Evolutionary conservation across 2,329 filamentous ascomycete genomes (phyloP).

Genomic region (Arthrobotrys iridis): DNA sequence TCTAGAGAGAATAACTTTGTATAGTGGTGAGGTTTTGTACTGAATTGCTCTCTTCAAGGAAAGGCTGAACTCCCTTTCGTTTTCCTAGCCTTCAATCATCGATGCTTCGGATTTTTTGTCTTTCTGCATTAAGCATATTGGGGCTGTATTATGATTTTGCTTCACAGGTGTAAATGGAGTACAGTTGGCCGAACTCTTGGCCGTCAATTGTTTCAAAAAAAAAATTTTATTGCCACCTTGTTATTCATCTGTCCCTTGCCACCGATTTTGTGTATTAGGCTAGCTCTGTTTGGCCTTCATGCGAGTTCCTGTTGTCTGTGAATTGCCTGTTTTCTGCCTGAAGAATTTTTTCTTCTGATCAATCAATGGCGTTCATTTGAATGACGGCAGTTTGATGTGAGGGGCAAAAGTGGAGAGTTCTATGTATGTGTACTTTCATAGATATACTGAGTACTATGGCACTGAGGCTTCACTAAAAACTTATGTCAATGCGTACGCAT

Average conservation of each 20-base stretch:
- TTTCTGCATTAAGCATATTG: neutral
- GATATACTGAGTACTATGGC: neutral
- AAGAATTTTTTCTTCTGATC: slow-evolving; percentile 6
- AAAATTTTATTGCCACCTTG: neutral
- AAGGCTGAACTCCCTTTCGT: neutral
- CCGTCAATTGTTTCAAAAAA: neutral
- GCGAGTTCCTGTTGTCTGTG: slow-evolving; percentile 8
- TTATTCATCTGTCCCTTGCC: slow-evolving; percentile 1
- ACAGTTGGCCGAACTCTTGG: neutral
- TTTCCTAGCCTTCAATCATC: neutral
- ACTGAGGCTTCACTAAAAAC: neutral
- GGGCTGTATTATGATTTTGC: neutral
- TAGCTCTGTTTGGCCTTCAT: slow-evolving; percentile 10
- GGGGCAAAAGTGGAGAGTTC: slow-evolving; percentile 9
- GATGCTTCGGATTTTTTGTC: neutral
- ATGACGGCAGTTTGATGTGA: neutral
- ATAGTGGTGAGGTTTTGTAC: neutral
- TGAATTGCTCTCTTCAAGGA: neutral
- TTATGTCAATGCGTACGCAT: neutral
- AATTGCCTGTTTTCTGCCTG: neutral
- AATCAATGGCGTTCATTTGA: slow-evolving; percentile 12
- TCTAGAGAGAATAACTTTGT: slow-evolving; percentile 39
- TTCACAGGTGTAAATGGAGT: slow-evolving; percentile 3
- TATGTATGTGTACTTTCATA: slow-evolving; percentile 1
- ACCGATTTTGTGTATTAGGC: neutral